A percentile compares a stretch with the other conserved stretches of the same genome.
These are phyloP conservation scores for Salix dunnii DNA, from an alignment of 345 rosid genomes.

Conservation along the genomic window DNA sequence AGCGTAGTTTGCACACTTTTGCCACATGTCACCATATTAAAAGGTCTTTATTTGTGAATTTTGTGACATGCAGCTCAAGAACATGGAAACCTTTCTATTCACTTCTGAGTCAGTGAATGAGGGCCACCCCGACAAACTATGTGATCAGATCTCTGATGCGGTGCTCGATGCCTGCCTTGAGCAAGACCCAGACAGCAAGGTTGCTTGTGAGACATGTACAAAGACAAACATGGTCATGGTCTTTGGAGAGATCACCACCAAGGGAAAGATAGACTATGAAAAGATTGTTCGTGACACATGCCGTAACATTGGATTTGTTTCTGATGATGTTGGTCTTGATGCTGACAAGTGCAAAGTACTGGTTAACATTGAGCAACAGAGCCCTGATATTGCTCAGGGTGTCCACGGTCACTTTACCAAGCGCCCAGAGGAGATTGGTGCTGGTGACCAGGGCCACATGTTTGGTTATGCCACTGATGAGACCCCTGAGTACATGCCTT, in stretches of 20 bases:
- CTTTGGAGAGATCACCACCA: constrained; percentile 39
- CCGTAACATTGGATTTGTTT: constrained; percentile 31
- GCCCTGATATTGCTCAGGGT: constrained; percentile 39
- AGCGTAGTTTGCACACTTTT: background rate
- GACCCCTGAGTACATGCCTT: constrained; percentile 33
- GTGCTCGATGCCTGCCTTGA: constrained; percentile 50
- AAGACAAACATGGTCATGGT: constrained; percentile 49
- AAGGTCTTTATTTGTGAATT: background rate
- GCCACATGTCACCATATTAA: background rate
- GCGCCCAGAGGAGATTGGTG: constrained; percentile 39
- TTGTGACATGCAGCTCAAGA: constrained; percentile 15
- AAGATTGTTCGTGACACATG: constrained; percentile 37
- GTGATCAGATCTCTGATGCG: constrained; percentile 50
- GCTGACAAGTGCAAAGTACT: constrained; percentile 40
- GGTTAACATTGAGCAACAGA: constrained; percentile 38
- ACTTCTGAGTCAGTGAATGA: constrained; percentile 50
- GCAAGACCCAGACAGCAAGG: constrained; percentile 48
- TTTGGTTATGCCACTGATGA: constrained; percentile 39
- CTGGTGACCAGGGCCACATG: constrained; percentile 41
- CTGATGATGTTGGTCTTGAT: constrained; percentile 34
- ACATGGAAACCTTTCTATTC: constrained; percentile 48
- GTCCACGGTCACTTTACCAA: constrained; percentile 41
- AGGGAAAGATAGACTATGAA: constrained; percentile 37
- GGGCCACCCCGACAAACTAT: constrained; percentile 53
- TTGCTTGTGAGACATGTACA: constrained; percentile 48